These are phyloP conservation scores for Phoma sp. DNA, from an alignment of 2,329 filamentous ascomycete genomes.

Conservation along the genomic window DNA sequence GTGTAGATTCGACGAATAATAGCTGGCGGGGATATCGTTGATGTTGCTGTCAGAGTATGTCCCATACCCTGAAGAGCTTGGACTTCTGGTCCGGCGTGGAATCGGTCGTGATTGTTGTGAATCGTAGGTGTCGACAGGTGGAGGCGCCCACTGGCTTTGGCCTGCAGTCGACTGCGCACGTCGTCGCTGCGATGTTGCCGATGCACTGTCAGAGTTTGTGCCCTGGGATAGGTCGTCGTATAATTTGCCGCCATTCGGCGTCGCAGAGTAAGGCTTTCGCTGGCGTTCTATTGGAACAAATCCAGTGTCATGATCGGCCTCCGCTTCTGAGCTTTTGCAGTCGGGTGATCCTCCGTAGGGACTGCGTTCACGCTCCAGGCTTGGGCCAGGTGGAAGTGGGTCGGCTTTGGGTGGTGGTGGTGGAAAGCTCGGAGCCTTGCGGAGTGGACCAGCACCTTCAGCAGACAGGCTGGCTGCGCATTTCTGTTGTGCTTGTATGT, in stretches of 20 bases:
- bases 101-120: slow-evolving; percentile 33
- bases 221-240: slow-evolving; percentile 51
- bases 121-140: slow-evolving; percentile 23
- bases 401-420: slow-evolving; percentile 38
- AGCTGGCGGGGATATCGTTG: slow-evolving; percentile 37
- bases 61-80: slow-evolving; percentile 43
- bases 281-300: slow-evolving; percentile 67
- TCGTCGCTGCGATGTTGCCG: slow-evolving; percentile 29
- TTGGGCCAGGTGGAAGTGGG: slow-evolving; percentile 17
- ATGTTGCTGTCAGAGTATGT: slow-evolving; percentile 44
- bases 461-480: slow-evolving; percentile 66
- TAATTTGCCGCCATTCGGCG: slow-evolving; percentile 64
- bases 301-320: slow-evolving; percentile 44
- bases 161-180: slow-evolving; percentile 42
- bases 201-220: slow-evolving; percentile 31
- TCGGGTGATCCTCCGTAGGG: slow-evolving; percentile 41
- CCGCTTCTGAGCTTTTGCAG: slow-evolving; percentile 37
- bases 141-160: slow-evolving; percentile 38
- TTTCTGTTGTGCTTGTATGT: slow-evolving; percentile 63
- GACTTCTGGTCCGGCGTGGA: slow-evolving; percentile 42
- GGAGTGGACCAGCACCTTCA: slow-evolving; percentile 49
- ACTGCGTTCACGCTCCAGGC: slow-evolving; percentile 43
- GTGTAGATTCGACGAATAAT: slow-evolving; percentile 42
- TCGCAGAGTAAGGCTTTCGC: slow-evolving; percentile 67
- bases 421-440: slow-evolving; percentile 43